These are phyloP conservation scores for Nicotiana undulata DNA, from an alignment of 257 asterid genomes.

Conservation along the genomic window DNA sequence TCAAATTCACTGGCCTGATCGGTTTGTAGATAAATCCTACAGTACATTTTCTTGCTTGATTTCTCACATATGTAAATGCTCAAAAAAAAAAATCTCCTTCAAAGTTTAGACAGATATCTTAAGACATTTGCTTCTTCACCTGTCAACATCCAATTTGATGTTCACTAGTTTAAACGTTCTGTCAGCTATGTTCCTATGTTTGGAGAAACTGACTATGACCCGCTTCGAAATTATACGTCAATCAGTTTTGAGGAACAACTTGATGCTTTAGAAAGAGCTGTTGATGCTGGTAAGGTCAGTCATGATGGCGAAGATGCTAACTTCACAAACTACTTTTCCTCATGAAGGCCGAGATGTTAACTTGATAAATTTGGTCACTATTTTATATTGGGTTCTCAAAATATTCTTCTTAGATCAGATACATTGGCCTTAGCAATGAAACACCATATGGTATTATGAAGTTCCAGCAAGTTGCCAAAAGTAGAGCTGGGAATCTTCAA, in stretches of 20 bases:
- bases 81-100: neutral
- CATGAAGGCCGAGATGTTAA: constrained; percentile 9
- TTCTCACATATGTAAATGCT: constrained; percentile 1
- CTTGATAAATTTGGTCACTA: constrained; percentile 20
- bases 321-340: constrained; percentile 21
- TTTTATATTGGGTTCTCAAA: constrained; percentile 11
- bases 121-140: neutral
- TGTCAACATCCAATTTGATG: neutral
- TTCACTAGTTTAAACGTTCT: constrained; percentile 8
- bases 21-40: constrained; percentile 54
- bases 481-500: constrained; percentile 35
- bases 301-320: constrained; percentile 7
- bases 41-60: neutral
- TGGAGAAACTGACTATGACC: constrained; percentile 80
- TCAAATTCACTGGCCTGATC: constrained; percentile 99
- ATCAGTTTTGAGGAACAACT: constrained; percentile 76
- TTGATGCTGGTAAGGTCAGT: constrained; percentile 82
- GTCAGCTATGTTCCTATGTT: constrained; percentile 70
- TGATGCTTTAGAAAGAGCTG: constrained; percentile 61
- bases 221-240: constrained; percentile 34
- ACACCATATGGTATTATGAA: constrained; percentile 92
- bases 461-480: constrained; percentile 56
- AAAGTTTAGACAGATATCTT: neutral
- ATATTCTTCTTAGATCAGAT: constrained; percentile 56
- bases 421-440: constrained; percentile 85